Evolutionary conservation across 768 basidiomycete genomes (phyloP), one percentile per base, ranked within the genome.

Genomic region (Lentinula boryana): DNA sequence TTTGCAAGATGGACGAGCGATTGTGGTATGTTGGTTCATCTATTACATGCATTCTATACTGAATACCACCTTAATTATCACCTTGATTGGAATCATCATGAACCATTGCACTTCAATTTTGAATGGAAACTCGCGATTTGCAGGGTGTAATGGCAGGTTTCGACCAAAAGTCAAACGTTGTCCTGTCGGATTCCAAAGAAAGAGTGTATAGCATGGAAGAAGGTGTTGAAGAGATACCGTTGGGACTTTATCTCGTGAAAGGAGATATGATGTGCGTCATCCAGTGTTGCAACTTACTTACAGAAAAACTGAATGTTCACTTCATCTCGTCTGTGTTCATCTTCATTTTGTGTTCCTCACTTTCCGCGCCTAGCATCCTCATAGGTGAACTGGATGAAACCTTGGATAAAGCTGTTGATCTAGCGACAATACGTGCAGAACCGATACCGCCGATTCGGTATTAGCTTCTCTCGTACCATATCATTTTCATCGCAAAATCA

Each of bases 171-270:
- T 93, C 93, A 35, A 98, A 98, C 73, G 85, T 98, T 68, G 94
- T 99, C 65, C 85, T 99, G 60, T 89, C 95, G 13, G 92, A 95
- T 70, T 91, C 88, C 60, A 93, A 89, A 69, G 97, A 99, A 71
- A 87, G 96, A 66, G 87, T 98, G 36, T 98, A 91, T 72, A 91
- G 89, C 69, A 74, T 84, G 57, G 97, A 99, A 15, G 91, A 92
- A 68, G 90, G 91, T 43, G 94, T 97, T 31, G 93, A 98, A 74
- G 95, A 98, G 79, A 86, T 95, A 9, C 91, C 93, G 0, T 79
- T 98, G 27, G 97, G 97, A 0, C 79, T 98, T 49, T 98, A 99
- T 74, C 87, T 99, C 68, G 94, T 99, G 70, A 95, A 98, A 68
- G 97, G 97, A 2, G 97, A 99, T 71, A 95, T 95, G 82, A 95